Percentiles rank a stretch among this genome's conserved stretches.
Evolutionary conservation across 2,329 filamentous ascomycete species (phyloP).

Genomic region (Colletotrichum spinosum): DNA sequence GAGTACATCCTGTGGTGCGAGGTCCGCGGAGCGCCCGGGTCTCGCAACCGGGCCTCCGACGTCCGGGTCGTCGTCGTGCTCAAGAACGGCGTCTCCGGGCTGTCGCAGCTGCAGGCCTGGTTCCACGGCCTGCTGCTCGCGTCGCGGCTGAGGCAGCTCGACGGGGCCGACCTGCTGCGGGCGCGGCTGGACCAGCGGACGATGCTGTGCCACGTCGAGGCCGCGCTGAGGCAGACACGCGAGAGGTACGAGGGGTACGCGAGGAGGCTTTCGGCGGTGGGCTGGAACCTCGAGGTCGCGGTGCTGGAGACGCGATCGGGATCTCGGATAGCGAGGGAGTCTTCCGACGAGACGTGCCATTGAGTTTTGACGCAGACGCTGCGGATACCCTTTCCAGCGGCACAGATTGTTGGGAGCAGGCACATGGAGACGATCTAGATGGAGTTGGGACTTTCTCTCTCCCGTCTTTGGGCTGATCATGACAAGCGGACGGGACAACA

Average conservation of each 20-base stretch:
- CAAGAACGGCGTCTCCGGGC: slow-evolving; percentile 22
- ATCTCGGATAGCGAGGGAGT: slow-evolving; percentile 26
- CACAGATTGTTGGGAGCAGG: too few relatives aligned
- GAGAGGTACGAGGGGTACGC: slow-evolving; percentile 23
- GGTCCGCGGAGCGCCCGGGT: background rate
- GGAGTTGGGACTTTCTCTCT: too few relatives aligned
- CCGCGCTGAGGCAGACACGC: background rate
- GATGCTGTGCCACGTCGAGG: slow-evolving; percentile 24
- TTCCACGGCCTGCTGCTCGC: slow-evolving; percentile 24
- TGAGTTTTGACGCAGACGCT: slow-evolving; percentile 7
- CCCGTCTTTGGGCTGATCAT: too few relatives aligned
- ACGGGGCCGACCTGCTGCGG: background rate
- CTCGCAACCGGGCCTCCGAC: background rate
- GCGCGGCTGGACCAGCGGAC: slow-evolving; percentile 3
- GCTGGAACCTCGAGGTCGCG: slow-evolving; percentile 30
- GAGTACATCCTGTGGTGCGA: slow-evolving; percentile 28
- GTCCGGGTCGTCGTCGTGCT: slow-evolving; percentile 25
- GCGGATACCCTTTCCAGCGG: too few relatives aligned
- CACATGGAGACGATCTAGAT: too few relatives aligned
- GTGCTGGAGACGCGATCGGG: slow-evolving; percentile 31
- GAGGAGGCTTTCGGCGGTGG: slow-evolving; percentile 10
- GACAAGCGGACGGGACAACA: too few relatives aligned
- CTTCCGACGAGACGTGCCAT: slow-evolving; percentile 6
- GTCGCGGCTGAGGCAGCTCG: background rate
- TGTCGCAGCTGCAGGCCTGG: slow-evolving; percentile 33